phyloP scores from a whole-genome alignment of 805 yeast species.

The Vanderwaltozyma yarrowii region DNA sequence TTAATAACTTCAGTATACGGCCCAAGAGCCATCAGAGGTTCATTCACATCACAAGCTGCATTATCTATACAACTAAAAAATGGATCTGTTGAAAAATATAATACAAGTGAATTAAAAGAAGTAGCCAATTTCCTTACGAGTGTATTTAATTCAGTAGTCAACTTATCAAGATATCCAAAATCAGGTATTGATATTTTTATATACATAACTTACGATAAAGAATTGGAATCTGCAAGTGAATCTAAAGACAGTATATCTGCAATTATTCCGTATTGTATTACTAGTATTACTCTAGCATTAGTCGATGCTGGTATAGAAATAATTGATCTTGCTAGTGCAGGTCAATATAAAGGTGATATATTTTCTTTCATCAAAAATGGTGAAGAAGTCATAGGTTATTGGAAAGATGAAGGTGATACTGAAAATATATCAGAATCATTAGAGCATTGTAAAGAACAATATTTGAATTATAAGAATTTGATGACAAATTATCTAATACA shows the following conservation, averaged over 20 bases:
- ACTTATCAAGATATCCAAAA: constrained; percentile 72
- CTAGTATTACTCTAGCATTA: constrained; percentile 53
- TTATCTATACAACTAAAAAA: constrained; percentile 43
- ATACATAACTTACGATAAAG: constrained; percentile 38
- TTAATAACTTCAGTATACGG: constrained; percentile 72
- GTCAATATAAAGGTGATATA: constrained; percentile 36
- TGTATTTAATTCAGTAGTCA: constrained; percentile 31
- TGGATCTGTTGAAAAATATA: constrained; percentile 21
- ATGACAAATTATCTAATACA: constrained; percentile 15
- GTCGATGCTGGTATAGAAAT: constrained; percentile 80
- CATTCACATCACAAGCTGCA: constrained; percentile 57
- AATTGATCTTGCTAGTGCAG: constrained; percentile 64
- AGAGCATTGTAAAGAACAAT: constrained; percentile 34
- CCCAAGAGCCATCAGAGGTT: constrained; percentile 75
- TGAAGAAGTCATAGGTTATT: constrained; percentile 50
- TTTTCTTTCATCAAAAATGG: constrained; percentile 46
- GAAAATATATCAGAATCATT: constrained; percentile 23
- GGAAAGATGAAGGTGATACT: constrained; percentile 34
- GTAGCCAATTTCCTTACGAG: constrained; percentile 33
- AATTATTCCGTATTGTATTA: constrained; percentile 32
- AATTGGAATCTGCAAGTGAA: constrained; percentile 1
- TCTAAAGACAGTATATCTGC: constrained; percentile 29
- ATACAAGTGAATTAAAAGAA: constrained; percentile 28
- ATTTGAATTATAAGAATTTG: constrained; percentile 12
- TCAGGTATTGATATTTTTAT: constrained; percentile 76